Evolutionary conservation across 768 basidiomycete genomes (phyloP).

Genomic region (Postia placenta): DNA sequence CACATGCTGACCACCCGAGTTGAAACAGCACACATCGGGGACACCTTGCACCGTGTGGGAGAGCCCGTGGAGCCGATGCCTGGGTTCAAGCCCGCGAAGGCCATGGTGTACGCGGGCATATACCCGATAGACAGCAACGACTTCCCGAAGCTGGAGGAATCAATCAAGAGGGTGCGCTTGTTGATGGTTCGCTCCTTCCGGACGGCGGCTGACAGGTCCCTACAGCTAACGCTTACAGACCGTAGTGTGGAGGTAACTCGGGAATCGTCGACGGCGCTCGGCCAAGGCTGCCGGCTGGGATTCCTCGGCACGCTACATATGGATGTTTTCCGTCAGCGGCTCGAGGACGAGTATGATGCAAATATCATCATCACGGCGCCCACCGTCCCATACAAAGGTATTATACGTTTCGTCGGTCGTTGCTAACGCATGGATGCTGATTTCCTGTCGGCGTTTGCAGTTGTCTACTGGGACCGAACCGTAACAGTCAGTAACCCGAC

Average conservation of each 20-base stretch:
- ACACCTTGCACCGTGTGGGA: slow-evolving; percentile 79
- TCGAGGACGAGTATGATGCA: slow-evolving; percentile 95
- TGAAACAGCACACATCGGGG: slow-evolving; percentile 79
- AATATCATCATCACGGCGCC: slow-evolving; percentile 95
- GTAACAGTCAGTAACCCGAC: slow-evolving; percentile 84
- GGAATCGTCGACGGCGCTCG: slow-evolving; percentile 90
- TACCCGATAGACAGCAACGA: slow-evolving; percentile 91
- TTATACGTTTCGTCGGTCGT: too few species aligned
- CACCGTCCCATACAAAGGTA: slow-evolving; percentile 92
- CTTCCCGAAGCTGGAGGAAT: slow-evolving; percentile 93
- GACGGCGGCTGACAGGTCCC: slow-evolving; percentile 4
- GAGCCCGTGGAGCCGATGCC: slow-evolving; percentile 75
- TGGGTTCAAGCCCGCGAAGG: slow-evolving; percentile 87
- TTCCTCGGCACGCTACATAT: slow-evolving; percentile 96
- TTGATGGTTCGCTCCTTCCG: slow-evolving; percentile 6
- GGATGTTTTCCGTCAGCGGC: slow-evolving; percentile 91
- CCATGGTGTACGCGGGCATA: slow-evolving; percentile 96
- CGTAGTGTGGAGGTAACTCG: slow-evolving; percentile 86
- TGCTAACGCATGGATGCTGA: too few species aligned
- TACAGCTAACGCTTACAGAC: slow-evolving; percentile 76
- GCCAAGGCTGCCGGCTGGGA: slow-evolving; percentile 91
- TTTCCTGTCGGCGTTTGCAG: slow-evolving; percentile 32
- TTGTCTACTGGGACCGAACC: slow-evolving; percentile 55
- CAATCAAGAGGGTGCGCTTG: slow-evolving; percentile 71
- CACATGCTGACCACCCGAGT: not conserved